Conservation (phyloP, 768 basidiomycete genomes). For the Strobilomyces confusus region DNA sequence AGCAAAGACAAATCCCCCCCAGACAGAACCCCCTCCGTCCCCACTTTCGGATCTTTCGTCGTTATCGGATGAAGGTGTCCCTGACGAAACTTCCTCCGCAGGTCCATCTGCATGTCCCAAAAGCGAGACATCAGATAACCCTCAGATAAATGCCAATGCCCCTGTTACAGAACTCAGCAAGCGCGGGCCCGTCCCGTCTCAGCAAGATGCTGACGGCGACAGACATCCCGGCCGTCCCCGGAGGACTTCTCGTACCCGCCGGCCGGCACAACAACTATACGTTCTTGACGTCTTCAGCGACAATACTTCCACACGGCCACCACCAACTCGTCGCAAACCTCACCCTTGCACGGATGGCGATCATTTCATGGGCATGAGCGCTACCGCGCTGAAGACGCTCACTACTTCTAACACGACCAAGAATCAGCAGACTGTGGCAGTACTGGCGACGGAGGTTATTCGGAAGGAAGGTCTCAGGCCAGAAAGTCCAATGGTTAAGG, state of each 20-base stretch:
- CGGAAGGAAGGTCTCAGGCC: conserved; percentile 67
- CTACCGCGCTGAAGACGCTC: conserved; percentile 62
- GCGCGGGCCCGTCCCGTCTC: conserved; percentile 4
- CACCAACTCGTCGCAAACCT: conserved; percentile 43
- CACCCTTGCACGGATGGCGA: conserved; percentile 34
- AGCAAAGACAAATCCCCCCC: conserved; percentile 13
- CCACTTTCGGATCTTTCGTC: conserved; percentile 27
- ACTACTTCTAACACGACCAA: conserved; percentile 67
- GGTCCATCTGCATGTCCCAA: not conserved
- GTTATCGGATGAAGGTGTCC: conserved; percentile 16
- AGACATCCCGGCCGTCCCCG: conserved; percentile 29
- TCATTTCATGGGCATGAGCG: conserved; percentile 63
- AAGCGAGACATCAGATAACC: not conserved
- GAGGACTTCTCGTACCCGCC: conserved; percentile 51
- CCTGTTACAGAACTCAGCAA: conserved; percentile 12
- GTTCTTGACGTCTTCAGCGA: conserved; percentile 38
- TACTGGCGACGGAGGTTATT: conserved; percentile 67
- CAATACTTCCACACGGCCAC: conserved; percentile 26
- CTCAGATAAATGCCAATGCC: not conserved
- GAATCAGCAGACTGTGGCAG: conserved; percentile 64
- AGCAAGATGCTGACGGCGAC: conserved; percentile 9
- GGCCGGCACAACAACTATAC: conserved; percentile 33
- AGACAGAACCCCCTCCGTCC: conserved; percentile 6
- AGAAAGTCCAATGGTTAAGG: conserved; percentile 75
- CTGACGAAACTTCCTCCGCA: not conserved